A percentile compares a stretch with the other conserved stretches of the same genome.
Conservation (phyloP, 495 filamentous ascomycete genomes). For the Neurospora sp. region DNA sequence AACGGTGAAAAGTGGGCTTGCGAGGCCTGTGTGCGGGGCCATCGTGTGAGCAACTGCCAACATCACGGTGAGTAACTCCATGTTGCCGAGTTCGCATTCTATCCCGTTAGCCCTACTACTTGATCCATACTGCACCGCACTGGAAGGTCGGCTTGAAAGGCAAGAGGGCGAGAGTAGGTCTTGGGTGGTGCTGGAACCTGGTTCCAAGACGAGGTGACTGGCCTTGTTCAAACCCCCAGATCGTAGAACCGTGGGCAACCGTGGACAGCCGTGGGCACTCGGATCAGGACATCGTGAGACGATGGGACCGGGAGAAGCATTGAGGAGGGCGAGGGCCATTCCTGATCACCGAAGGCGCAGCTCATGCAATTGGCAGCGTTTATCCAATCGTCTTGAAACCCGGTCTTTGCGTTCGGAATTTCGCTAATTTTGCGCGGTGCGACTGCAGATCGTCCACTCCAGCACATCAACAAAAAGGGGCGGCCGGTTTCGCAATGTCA, state of each 20-base stretch:
- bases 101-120: constrained; percentile 1
- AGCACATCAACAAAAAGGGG: constrained; percentile 97
- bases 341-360: not conserved
- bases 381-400: not conserved
- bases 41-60: constrained; percentile 90
- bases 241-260: not conserved
- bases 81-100: constrained; percentile 14
- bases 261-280: not conserved
- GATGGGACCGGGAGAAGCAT: not conserved
- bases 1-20: constrained; percentile 86
- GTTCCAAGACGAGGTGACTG: not conserved
- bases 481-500: constrained; percentile 96
- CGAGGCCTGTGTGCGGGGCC: constrained; percentile 88
- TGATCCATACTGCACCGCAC: not conserved
- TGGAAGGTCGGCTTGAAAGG: not conserved
- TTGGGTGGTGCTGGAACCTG: not conserved
- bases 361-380: not conserved
- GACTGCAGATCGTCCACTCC: constrained; percentile 71
- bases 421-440: constrained; percentile 6
- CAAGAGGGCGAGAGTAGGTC: not conserved
- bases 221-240: not conserved
- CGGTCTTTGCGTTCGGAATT: not conserved
- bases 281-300: not conserved
- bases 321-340: not conserved
- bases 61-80: constrained; percentile 60